phyloP scores from a whole-genome alignment of 2,329 filamentous ascomycete species.

The Claviceps sorghi region DNA sequence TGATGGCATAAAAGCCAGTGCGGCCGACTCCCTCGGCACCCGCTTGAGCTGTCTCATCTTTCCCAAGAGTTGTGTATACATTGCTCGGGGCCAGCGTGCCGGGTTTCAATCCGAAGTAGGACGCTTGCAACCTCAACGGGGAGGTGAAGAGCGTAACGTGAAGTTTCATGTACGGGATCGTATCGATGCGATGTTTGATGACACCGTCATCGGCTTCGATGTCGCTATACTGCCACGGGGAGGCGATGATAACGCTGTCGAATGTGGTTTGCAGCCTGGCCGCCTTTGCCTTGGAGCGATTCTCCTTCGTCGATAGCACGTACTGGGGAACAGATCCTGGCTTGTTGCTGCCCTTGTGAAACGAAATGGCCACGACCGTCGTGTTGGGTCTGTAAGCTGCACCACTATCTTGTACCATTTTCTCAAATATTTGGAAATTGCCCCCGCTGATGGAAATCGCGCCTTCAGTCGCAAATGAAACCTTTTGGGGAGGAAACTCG shows the following conservation, averaged over 20 bases:
- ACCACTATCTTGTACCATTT: constrained; percentile 54
- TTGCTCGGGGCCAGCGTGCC: constrained; percentile 50
- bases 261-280: constrained; percentile 40
- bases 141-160: constrained; percentile 85
- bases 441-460: constrained; percentile 67
- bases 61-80: constrained; percentile 68
- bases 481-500: constrained; percentile 19
- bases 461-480: constrained; percentile 79
- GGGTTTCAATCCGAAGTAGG: constrained; percentile 54
- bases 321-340: constrained; percentile 30
- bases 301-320: constrained; percentile 24
- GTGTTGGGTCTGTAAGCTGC: constrained; percentile 52
- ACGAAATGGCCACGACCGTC: constrained; percentile 45
- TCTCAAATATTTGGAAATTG: constrained; percentile 89
- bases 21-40: constrained; percentile 50
- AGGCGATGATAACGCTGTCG: constrained; percentile 70
- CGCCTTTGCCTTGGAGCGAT: constrained; percentile 11
- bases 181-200: constrained; percentile 54
- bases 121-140: constrained; percentile 52
- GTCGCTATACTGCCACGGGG: constrained; percentile 66
- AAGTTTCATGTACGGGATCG: constrained; percentile 71
- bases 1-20: constrained; percentile 75
- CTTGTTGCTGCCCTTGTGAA: constrained; percentile 28
- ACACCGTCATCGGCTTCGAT: constrained; percentile 51
- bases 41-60: constrained; percentile 35